Percentiles rank a stretch among this genome's conserved stretches.
Evolutionary conservation across 2,329 filamentous ascomycete genomes (phyloP).

Genomic region (Sclerotinia subarctica): DNA sequence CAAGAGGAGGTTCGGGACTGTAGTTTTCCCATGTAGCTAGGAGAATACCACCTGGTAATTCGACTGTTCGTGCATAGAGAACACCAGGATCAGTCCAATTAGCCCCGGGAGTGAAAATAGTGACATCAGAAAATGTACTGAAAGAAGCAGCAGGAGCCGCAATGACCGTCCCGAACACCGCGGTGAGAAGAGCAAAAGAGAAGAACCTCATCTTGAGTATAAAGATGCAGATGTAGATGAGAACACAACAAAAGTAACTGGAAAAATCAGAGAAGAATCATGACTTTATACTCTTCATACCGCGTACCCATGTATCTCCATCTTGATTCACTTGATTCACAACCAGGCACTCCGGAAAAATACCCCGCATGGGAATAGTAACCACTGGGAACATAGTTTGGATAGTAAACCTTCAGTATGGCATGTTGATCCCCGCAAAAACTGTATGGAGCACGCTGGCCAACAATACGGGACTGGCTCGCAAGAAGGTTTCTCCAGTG

Average conservation of each 20-base stretch:
- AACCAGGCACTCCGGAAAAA: constrained; percentile 12
- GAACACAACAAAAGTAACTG: not conserved
- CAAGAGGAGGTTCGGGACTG: constrained; percentile 50
- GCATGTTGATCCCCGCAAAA: not conserved
- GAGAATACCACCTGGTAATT: constrained; percentile 42
- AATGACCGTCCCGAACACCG: constrained; percentile 25
- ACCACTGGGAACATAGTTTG: not conserved
- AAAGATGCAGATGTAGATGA: not conserved
- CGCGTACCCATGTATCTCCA: not conserved
- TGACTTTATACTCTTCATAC: constrained; percentile 8
- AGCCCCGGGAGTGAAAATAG: constrained; percentile 33
- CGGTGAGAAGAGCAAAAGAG: constrained; percentile 23
- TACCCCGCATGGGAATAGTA: constrained; percentile 9
- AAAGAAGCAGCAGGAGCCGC: constrained; percentile 31
- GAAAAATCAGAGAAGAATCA: not conserved
- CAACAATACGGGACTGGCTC: constrained; percentile 7
- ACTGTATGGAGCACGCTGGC: not conserved
- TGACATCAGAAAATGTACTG: constrained; percentile 34
- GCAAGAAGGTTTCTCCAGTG: constrained; percentile 15
- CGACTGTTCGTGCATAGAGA: constrained; percentile 40
- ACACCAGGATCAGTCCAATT: constrained; percentile 35
- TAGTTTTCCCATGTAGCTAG: constrained; percentile 57
- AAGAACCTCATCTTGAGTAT: constrained; percentile 29
- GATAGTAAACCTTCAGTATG: not conserved
- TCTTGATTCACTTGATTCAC: not conserved